phyloP scores from a whole-genome alignment of 2,329 filamentous ascomycete species.

The Cercospora sojina region DNA sequence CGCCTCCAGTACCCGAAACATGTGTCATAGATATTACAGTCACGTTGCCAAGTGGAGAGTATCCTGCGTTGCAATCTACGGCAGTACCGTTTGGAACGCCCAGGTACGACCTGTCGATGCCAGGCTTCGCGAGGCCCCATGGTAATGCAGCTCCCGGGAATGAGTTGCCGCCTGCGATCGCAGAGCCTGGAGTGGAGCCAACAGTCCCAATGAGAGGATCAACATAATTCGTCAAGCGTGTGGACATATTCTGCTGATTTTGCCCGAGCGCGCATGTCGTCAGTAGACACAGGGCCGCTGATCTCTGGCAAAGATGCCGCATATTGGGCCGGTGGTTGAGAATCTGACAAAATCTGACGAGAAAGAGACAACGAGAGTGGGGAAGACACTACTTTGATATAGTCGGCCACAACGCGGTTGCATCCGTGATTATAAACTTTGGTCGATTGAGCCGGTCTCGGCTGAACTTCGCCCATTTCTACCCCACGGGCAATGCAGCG shows the following conservation, averaged over 20 bases:
- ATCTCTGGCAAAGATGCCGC: background rate
- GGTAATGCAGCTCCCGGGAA: constrained; percentile 42
- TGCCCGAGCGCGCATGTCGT: background rate
- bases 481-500: background rate
- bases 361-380: background rate
- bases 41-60: constrained; percentile 42
- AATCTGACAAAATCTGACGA: background rate
- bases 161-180: constrained; percentile 43
- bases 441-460: constrained; percentile 11
- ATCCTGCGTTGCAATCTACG: constrained; percentile 42
- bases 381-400: background rate
- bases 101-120: constrained; percentile 42
- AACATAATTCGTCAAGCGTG: constrained; percentile 37
- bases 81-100: constrained; percentile 24
- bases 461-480: background rate
- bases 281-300: background rate
- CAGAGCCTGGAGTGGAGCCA: constrained; percentile 44
- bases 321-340: background rate
- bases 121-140: constrained; percentile 45
- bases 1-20: constrained; percentile 36
- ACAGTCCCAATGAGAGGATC: constrained; percentile 51
- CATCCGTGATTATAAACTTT: background rate
- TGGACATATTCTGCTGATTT: background rate
- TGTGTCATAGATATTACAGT: constrained; percentile 44
- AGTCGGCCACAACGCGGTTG: background rate